Evolutionary conservation across 805 yeast genomes (phyloP).

Genomic region (Ogataea parapolymorpha): DNA sequence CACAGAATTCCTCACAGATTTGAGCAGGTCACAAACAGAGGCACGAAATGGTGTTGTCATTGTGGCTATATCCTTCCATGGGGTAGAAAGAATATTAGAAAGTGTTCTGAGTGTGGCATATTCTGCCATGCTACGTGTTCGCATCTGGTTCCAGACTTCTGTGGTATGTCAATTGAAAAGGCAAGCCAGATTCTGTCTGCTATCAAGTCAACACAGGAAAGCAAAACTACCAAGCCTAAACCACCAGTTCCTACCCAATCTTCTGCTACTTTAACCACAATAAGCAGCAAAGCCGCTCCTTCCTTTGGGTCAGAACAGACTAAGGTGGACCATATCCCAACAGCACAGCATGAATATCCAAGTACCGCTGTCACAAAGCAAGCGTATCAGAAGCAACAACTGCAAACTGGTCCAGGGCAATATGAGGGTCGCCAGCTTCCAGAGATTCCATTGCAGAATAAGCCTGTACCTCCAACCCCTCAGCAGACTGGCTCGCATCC

Average conservation of each 20-base stretch:
- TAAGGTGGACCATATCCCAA: constrained; percentile 6
- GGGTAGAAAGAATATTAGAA: constrained; percentile 89
- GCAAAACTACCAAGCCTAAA: constrained; percentile 20
- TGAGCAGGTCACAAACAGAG: constrained; percentile 86
- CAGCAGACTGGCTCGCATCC: constrained; percentile 5
- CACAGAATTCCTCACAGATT: constrained; percentile 97
- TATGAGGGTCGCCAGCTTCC: constrained; percentile 19
- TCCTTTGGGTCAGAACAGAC: constrained; percentile 9
- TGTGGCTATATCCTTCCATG: constrained; percentile 96
- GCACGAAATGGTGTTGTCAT: constrained; percentile 99
- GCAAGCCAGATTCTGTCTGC: constrained; percentile 86
- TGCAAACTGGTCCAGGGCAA: constrained; percentile 6
- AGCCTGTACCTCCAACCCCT: constrained; percentile 15
- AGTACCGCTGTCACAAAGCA: constrained; percentile 24
- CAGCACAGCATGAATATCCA: constrained; percentile 21
- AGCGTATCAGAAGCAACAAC: constrained; percentile 9
- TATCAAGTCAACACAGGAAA: constrained; percentile 65
- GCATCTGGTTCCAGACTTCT: constrained; percentile 94
- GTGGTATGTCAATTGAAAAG: constrained; percentile 98
- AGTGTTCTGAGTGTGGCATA: constrained; percentile 90
- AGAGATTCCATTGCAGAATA: constrained; percentile 13
- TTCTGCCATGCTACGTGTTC: constrained; percentile 94
- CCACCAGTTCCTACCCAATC: constrained; percentile 5
- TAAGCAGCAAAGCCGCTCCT: constrained; percentile 10
- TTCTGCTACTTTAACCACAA: constrained; percentile 14